These are phyloP conservation scores for Ophiocordyceps camponoti-floridani DNA, from an alignment of 2,329 filamentous ascomycete genomes.

Conservation along the genomic window DNA sequence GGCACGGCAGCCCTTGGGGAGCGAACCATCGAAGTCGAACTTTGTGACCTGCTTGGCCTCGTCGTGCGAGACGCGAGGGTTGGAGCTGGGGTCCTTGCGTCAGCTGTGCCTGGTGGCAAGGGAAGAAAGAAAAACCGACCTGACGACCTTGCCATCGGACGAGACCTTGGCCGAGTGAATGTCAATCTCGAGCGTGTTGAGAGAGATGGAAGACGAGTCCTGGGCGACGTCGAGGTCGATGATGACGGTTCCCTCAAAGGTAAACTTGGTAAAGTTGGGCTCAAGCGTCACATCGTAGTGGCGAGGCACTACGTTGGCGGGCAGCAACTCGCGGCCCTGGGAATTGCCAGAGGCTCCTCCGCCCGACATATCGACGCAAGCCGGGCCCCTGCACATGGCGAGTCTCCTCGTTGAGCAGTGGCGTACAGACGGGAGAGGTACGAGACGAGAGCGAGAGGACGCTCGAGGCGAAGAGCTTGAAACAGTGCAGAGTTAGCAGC, in stretches of 20 bases:
- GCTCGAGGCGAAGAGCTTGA: neutral
- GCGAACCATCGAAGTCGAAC: conserved; percentile 55
- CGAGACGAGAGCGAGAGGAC: neutral
- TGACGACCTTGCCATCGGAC: conserved; percentile 30
- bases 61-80: conserved; percentile 46
- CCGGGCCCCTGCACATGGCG: conserved; percentile 45
- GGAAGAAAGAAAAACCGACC: conserved; percentile 11
- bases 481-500: neutral
- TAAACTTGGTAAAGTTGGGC: conserved; percentile 75
- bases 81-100: too few relatives aligned
- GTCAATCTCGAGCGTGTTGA: conserved; percentile 77
- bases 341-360: conserved; percentile 8
- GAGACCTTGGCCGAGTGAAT: conserved; percentile 44
- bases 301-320: conserved; percentile 75
- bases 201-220: conserved; percentile 67
- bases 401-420: conserved; percentile 59
- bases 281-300: conserved; percentile 89
- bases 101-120: neutral
- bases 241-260: conserved; percentile 65
- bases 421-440: conserved; percentile 15
- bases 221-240: conserved; percentile 80
- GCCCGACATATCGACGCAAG: conserved; percentile 15
- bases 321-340: conserved; percentile 58
- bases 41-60: conserved; percentile 67
- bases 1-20: conserved; percentile 61